Base-by-base conservation (phyloP, 306 rosid species). In the Medicago lupulina region DNA sequence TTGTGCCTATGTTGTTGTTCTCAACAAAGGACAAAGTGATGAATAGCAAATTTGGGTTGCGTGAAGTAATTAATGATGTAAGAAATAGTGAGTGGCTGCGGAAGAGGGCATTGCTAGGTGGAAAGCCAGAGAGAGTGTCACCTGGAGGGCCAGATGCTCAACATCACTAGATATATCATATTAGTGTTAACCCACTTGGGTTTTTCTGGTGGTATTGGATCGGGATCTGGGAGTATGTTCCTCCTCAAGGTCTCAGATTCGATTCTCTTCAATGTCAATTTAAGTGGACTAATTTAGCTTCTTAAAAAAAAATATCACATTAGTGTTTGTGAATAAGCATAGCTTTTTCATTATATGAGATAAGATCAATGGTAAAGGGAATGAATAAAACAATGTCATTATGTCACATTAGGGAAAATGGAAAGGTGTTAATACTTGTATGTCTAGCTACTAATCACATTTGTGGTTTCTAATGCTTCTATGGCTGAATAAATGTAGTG, bases 141-240 rank as follows among this genome's bases (percentile, higher is more conserved):
- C 87, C 87, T 23, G 79, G 67, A 17, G 90, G 93, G n/a, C 93
- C 93, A 18, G 87, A 86, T 71, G 81, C 82, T 38, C 79, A 84
- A 18, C 93, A 88, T 83, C 88, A 87, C 80, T 88, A 81, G 76
- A 55, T 19, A 55, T 55, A 7, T 11, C 51, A 47, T 36, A 36
- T 36, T 9, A 10, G 12, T 41, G 12, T 23, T 59, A n/a, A n/a
- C n/a, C n/a, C n/a, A n/a, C n/a, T n/a, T n/a, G n/a, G n/a, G n/a
- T n/a, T n/a, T n/a, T n/a, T n/a, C n/a, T n/a, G n/a, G n/a, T n/a
- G n/a, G n/a, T n/a, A n/a, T n/a, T n/a, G n/a, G n/a, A n/a, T n/a
- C n/a, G n/a, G n/a, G n/a, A n/a, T n/a, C n/a, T n/a, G n/a, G n/a
- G n/a, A n/a, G n/a, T n/a, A n/a, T n/a, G n/a, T n/a, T n/a, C n/a